A percentile compares a stretch with the other conserved stretches of the same genome.
Conservation (phyloP, 2,329 filamentous ascomycete species). For the Penicillium sp. region DNA sequence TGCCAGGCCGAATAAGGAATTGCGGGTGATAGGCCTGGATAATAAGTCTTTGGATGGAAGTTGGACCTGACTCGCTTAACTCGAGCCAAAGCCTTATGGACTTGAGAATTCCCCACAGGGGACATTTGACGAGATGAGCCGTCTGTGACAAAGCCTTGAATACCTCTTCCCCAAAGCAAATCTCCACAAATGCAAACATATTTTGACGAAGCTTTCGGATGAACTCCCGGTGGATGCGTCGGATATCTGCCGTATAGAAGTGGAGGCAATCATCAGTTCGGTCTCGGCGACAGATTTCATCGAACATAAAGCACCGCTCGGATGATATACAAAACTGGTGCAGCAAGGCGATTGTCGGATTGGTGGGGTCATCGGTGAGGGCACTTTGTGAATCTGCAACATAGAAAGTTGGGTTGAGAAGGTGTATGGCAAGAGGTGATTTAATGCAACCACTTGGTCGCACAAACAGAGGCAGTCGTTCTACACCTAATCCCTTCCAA, state of each 20-base stretch:
- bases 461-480: too few species aligned
- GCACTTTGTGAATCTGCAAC: conserved; percentile 1
- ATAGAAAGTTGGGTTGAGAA: neutral
- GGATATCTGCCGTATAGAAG: neutral
- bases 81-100: neutral
- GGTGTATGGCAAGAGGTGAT: conserved; percentile 1
- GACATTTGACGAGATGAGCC: neutral
- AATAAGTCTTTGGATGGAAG: neutral
- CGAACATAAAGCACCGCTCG: neutral
- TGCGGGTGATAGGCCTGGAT: neutral
- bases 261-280: neutral
- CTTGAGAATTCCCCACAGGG: neutral
- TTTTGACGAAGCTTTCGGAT: neutral
- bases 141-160: neutral
- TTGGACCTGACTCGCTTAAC: neutral
- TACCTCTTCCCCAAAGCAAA: neutral
- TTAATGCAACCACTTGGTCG: neutral
- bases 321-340: neutral
- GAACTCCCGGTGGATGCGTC: neutral
- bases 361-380: neutral
- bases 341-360: neutral
- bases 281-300: conserved; percentile 3
- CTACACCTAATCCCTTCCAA: too few species aligned
- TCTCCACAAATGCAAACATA: neutral
- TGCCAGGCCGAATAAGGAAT: neutral